Evolutionary conservation across 768 basidiomycete genomes (phyloP), one percentile per base, ranked within the genome.

Genomic region (Naematelia aurantialba): DNA sequence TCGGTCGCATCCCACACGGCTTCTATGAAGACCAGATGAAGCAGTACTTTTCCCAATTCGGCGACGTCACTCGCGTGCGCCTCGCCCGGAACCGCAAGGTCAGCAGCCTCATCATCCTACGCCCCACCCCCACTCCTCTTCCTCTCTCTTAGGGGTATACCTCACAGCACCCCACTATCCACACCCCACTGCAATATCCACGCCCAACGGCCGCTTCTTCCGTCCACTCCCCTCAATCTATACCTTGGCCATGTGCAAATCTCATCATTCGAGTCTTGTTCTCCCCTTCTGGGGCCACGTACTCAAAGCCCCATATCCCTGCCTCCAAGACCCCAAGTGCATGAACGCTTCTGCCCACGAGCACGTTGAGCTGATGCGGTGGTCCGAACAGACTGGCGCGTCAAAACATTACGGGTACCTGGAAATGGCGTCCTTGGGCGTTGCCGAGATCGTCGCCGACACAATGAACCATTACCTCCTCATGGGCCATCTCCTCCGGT

Each of bases 401-500:
- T 94, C 94, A 47, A 99, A 97, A 79, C 94, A 97, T 77, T 98
- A 94, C 78, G 94, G 85, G 2, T 98, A 94, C 81, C 81, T 99
- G 70, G 94, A 98, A 78, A 96, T 99, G 76, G 85, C 86, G 55
- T 92, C 90, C 45, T 83, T 85, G 19, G 82, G 87, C 0, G 92
- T 98, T 27, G 93, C 96, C 0, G 80, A 92, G 72, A 97, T 99
- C 62, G 96, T 96, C 5, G 87, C 89, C 1, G 96, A 98, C 72
- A 98, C 94, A 46, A 98, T 98, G 96, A 86, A 99, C 82, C 98
- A 96, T 80, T 99, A 97, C 78, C 83, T 99, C 39, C 82, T 99
- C 63, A 84, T 88, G 82, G 93, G 94, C 5, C 94, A 96, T 73
- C 88, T 99, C 63, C 82, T 99, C 56, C 85, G 84, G 45, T 98